Evolutionary conservation across 805 yeast genomes (phyloP).

Genomic region (Kodamaea restingae): DNA sequence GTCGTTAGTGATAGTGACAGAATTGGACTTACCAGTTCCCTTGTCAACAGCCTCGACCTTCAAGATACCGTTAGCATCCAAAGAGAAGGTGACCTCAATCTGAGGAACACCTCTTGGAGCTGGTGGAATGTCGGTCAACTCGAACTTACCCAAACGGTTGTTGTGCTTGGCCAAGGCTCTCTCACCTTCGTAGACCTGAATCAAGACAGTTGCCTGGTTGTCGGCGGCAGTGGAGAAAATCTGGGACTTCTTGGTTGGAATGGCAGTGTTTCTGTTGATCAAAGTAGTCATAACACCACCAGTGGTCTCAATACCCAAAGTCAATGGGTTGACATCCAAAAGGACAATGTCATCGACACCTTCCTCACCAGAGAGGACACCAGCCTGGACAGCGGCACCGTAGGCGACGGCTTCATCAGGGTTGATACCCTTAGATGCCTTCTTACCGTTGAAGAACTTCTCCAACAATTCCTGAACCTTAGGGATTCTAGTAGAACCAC

Average conservation of each 20-base stretch:
- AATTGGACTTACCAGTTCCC: slow-evolving; percentile 97
- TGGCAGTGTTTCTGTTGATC: slow-evolving; percentile 99
- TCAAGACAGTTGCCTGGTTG: slow-evolving; percentile 97
- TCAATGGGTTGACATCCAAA: slow-evolving; percentile 96
- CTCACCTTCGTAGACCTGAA: slow-evolving; percentile 99
- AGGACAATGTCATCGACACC: slow-evolving; percentile 94
- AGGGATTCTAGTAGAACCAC: slow-evolving; percentile 50
- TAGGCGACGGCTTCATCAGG: slow-evolving; percentile 50
- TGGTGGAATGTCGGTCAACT: slow-evolving; percentile 97
- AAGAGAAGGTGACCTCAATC: slow-evolving; percentile 97
- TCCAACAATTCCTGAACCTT: slow-evolving; percentile 47
- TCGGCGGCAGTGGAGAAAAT: slow-evolving; percentile 98
- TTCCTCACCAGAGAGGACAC: slow-evolving; percentile 93
- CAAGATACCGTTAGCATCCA: slow-evolving; percentile 99
- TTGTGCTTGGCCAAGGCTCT: slow-evolving; percentile 98
- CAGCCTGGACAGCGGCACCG: slow-evolving; percentile 97
- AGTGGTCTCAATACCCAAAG: slow-evolving; percentile 99
- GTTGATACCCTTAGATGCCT: slow-evolving; percentile 46
- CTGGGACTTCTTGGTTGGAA: slow-evolving; percentile 98
- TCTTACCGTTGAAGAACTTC: slow-evolving; percentile 44
- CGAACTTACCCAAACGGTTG: slow-evolving; percentile 97
- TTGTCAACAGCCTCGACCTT: slow-evolving; percentile 98
- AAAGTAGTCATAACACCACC: slow-evolving; percentile 99
- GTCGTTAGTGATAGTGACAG: slow-evolving; percentile 98
- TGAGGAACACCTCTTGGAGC: slow-evolving; percentile 99